Evolutionary conservation across 2,329 filamentous ascomycete species (phyloP).

Genomic region (Didymella segeticola): DNA sequence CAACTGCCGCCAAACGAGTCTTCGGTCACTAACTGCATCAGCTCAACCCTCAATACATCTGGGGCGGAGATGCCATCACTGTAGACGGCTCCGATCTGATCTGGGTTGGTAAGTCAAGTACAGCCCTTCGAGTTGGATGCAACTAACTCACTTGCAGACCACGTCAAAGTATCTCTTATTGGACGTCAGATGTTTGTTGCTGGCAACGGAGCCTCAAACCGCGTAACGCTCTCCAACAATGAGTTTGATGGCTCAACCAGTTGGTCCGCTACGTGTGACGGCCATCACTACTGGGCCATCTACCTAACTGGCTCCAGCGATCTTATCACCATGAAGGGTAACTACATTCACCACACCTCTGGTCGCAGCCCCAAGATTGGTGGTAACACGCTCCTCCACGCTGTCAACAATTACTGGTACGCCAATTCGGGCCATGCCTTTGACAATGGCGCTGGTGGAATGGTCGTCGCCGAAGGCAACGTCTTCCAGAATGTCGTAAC

Average conservation of each 20-base stretch:
- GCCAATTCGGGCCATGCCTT: constrained; percentile 63
- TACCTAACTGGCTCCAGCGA: constrained; percentile 63
- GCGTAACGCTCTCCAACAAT: constrained; percentile 65
- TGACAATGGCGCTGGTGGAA: constrained; percentile 49
- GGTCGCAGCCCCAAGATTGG: constrained; percentile 63
- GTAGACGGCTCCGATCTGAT: constrained; percentile 31
- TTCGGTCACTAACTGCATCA: background rate
- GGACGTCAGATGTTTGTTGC: constrained; percentile 66
- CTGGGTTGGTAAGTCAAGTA: constrained; percentile 27
- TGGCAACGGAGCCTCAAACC: constrained; percentile 59
- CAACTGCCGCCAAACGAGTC: background rate
- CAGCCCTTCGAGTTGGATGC: background rate
- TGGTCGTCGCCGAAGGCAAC: constrained; percentile 62
- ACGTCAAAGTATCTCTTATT: constrained; percentile 58
- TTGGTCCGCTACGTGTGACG: constrained; percentile 64
- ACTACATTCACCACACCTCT: constrained; percentile 64
- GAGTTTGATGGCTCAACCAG: constrained; percentile 61
- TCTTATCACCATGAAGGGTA: constrained; percentile 63
- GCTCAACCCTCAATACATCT: constrained; percentile 38
- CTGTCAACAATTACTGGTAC: constrained; percentile 67
- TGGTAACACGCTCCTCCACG: constrained; percentile 62
- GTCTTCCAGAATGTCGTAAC: constrained; percentile 61
- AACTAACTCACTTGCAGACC: constrained; percentile 7
- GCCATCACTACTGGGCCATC: constrained; percentile 65
- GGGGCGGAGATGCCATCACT: constrained; percentile 37